Evolutionary conservation across 345 rosid genomes (phyloP).

Genomic region (Noccaea bulbosa): DNA sequence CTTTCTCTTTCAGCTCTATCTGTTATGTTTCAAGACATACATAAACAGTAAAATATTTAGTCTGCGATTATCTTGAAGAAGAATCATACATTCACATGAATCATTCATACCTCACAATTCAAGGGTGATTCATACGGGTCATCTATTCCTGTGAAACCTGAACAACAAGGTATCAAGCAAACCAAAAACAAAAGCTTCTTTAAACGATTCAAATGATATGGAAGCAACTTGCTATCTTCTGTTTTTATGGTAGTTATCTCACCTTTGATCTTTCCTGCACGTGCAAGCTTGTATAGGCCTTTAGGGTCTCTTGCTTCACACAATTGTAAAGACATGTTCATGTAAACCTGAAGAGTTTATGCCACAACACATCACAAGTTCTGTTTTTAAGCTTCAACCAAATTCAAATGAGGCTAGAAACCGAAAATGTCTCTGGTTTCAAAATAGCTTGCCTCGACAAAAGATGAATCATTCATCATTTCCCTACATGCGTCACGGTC

Average conservation of each 20-base stretch:
- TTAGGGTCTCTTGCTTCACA: conserved; percentile 91
- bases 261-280: conserved; percentile 93
- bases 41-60: not conserved
- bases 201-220: not conserved
- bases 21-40: conserved; percentile 37
- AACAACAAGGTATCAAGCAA: too few species aligned
- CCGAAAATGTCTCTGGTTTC: not conserved
- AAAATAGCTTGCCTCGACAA: conserved; percentile 69
- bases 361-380: conserved; percentile 45
- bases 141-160: conserved; percentile 96
- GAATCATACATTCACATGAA: conserved; percentile 6
- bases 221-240: conserved; percentile 6
- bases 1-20: conserved; percentile 71
- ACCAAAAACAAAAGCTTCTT: too few species aligned
- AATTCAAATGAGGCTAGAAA: conserved; percentile 15
- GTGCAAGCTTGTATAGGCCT: conserved; percentile 93
- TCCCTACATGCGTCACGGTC: conserved; percentile 89
- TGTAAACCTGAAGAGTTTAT: conserved; percentile 66
- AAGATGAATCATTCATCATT: conserved; percentile 63
- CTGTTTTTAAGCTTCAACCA: not conserved
- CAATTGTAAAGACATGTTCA: conserved; percentile 81
- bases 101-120: conserved; percentile 72
- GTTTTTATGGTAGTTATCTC: conserved; percentile 34
- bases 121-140: conserved; percentile 90
- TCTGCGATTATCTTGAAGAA: not conserved